phyloP scores from a whole-genome alignment of 805 yeast genomes.

The Priceomyces fermenticarens region DNA sequence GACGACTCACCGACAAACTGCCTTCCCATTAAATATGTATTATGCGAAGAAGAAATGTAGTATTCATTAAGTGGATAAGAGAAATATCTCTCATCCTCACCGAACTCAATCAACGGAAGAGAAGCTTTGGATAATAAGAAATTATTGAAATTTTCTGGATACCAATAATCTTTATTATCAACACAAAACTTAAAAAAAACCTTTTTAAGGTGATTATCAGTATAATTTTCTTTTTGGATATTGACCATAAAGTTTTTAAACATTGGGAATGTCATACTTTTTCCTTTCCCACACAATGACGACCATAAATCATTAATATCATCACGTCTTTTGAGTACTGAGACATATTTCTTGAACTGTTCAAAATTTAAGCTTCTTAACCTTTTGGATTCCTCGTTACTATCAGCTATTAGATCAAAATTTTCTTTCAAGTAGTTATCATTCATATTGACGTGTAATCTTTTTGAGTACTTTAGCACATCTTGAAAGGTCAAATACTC shows the following conservation, averaged over 20 bases:
- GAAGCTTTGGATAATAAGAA: constrained; percentile 30
- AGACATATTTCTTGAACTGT: constrained; percentile 75
- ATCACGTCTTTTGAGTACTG: constrained; percentile 57
- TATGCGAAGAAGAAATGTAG: constrained; percentile 89
- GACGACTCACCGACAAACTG: constrained; percentile 88
- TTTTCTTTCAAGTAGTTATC: constrained; percentile 43
- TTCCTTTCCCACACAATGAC: constrained; percentile 17
- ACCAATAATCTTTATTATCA: constrained; percentile 18
- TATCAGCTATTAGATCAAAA: constrained; percentile 45
- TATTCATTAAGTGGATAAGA: constrained; percentile 74
- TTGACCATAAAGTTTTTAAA: constrained; percentile 40
- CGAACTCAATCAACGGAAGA: constrained; percentile 12
- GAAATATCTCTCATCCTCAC: constrained; percentile 18
- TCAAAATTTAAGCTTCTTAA: constrained; percentile 52
- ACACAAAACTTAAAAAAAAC: constrained; percentile 25
- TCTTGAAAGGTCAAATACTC: constrained; percentile 57
- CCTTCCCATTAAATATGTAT: constrained; percentile 84
- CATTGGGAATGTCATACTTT: constrained; percentile 17
- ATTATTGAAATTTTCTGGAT: constrained; percentile 30
- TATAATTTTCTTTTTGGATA: constrained; percentile 46
- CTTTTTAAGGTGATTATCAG: constrained; percentile 23
- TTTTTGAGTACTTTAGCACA: constrained; percentile 59
- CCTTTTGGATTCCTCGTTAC: constrained; percentile 27
- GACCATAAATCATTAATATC: constrained; percentile 59
- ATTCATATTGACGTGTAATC: constrained; percentile 73